Evolutionary conservation across 2,329 filamentous ascomycete species (phyloP).

Genomic region (Ophiostoma novo-ulmi): DNA sequence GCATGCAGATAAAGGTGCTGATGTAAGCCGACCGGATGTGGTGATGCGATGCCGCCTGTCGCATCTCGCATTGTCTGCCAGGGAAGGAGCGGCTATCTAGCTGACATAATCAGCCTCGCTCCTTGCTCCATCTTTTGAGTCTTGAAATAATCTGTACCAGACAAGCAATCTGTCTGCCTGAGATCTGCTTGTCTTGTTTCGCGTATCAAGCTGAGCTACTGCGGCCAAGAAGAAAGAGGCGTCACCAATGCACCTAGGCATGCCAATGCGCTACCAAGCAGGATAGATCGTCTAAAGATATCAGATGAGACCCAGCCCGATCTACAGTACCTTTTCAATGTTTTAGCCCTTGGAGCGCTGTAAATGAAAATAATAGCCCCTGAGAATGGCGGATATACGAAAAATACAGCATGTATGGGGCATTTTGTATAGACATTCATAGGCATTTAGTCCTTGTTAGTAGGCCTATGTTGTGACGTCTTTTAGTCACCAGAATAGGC

Average conservation of each 20-base stretch:
- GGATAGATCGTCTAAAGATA: background rate
- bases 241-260: background rate
- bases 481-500: background rate
- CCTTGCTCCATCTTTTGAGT: background rate
- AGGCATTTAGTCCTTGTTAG: too few relatives aligned
- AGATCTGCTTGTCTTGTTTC: background rate
- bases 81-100: background rate
- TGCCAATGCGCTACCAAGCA: background rate
- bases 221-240: too few relatives aligned
- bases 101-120: background rate
- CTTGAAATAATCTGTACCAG: too few relatives aligned
- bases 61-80: background rate
- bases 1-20: background rate
- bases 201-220: background rate
- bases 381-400: background rate
- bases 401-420: background rate
- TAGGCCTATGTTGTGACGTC: background rate
- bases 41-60: background rate
- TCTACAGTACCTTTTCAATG: background rate
- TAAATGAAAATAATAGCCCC: background rate
- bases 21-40: background rate
- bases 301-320: background rate
- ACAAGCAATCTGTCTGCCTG: background rate
- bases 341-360: background rate
- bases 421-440: background rate